These are phyloP conservation scores for Neoboletus brunneissimus DNA, from an alignment of 768 basidiomycete genomes.

Conservation along the genomic window DNA sequence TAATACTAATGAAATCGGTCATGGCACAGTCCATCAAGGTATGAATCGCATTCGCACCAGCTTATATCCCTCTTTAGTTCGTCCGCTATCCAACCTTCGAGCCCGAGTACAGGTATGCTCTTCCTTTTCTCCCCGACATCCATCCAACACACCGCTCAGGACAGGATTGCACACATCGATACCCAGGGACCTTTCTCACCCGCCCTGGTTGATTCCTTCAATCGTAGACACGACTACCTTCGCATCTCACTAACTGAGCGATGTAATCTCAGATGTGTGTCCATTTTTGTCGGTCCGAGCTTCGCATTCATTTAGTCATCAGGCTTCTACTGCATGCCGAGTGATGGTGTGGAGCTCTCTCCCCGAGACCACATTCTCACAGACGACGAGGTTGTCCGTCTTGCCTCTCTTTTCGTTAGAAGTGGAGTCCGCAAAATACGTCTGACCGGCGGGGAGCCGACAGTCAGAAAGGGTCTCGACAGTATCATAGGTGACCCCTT, in stretches of 20 bases:
- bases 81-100: constrained; percentile 15
- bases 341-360: constrained; percentile 71
- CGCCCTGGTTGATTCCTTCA: constrained; percentile 62
- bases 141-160: constrained; percentile 33
- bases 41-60: constrained; percentile 12
- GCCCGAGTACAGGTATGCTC: constrained; percentile 21
- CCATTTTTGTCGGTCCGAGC: background rate
- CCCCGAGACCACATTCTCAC: constrained; percentile 68
- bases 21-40: background rate
- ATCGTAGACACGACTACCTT: constrained; percentile 78
- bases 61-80: constrained; percentile 3
- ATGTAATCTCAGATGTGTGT: constrained; percentile 82
- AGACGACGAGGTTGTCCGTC: constrained; percentile 70
- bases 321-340: constrained; percentile 95
- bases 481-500: constrained; percentile 61
- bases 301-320: background rate
- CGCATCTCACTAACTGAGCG: constrained; percentile 83
- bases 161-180: constrained; percentile 56
- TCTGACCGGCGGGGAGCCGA: constrained; percentile 87
- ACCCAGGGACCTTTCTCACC: constrained; percentile 45
- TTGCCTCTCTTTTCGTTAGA: constrained; percentile 74
- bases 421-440: constrained; percentile 86
- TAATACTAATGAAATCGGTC: too few relatives aligned
- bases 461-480: constrained; percentile 69
- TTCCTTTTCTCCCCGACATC: background rate